These are phyloP conservation scores for Striga asiatica DNA, from an alignment of 257 asterid species.

Conservation along the genomic window DNA sequence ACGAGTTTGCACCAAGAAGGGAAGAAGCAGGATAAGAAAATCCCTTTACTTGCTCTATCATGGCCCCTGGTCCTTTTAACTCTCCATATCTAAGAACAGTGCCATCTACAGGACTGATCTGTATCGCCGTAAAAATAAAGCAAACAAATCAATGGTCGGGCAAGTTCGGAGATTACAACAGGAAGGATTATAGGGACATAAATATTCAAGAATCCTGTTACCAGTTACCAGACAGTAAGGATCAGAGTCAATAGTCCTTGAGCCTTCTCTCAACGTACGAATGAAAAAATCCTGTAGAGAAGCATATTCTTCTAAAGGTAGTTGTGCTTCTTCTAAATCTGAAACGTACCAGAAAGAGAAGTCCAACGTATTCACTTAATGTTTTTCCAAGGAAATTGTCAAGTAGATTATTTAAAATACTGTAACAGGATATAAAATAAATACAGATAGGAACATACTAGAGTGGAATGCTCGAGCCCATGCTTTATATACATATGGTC, in stretches of 20 bases:
- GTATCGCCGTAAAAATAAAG: slow-evolving; percentile 16
- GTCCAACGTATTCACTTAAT: background rate
- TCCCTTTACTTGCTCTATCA: slow-evolving; percentile 98
- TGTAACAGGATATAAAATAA: background rate
- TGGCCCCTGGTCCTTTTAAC: slow-evolving; percentile 69
- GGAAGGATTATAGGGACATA: slow-evolving; percentile 10
- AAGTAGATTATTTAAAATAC: background rate
- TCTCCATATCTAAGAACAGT: slow-evolving; percentile 72
- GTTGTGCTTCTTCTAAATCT: slow-evolving; percentile 77
- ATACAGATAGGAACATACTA: slow-evolving; percentile 35
- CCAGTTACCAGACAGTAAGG: slow-evolving; percentile 95
- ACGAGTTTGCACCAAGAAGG: slow-evolving; percentile 68
- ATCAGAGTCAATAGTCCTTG: slow-evolving; percentile 62
- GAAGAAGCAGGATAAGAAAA: slow-evolving; percentile 76
- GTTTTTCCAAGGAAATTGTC: slow-evolving; percentile 2
- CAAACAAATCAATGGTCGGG: slow-evolving; percentile 3
- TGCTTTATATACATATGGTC: slow-evolving; percentile 74
- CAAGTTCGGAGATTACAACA: slow-evolving; percentile 10
- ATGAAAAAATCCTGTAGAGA: slow-evolving; percentile 69
- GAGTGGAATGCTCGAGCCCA: slow-evolving; percentile 98
- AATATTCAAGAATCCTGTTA: slow-evolving; percentile 38
- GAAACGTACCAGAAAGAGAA: slow-evolving; percentile 13
- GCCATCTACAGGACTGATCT: slow-evolving; percentile 98
- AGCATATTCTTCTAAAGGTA: slow-evolving; percentile 84
- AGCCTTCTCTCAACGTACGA: slow-evolving; percentile 70